Base-by-base conservation (phyloP, 2,329 filamentous ascomycete species). In the Thyridium curvatum region DNA sequence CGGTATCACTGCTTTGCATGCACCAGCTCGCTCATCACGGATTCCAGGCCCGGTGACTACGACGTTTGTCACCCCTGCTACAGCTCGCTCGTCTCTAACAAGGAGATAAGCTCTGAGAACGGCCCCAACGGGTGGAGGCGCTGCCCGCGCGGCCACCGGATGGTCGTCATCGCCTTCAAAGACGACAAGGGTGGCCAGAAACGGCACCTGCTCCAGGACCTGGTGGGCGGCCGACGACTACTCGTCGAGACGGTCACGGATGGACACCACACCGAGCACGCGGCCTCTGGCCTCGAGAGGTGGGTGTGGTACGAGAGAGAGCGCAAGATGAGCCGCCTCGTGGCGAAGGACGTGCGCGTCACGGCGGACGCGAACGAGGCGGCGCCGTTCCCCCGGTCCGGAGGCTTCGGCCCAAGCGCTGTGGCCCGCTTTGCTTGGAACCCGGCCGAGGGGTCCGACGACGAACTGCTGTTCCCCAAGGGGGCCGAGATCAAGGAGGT, bases 11-110 rank as follows among this genome's bases (percentile, higher is more conserved):
- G 91, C 61, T 82, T 79, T 35, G 66, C 72, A 37, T 94, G 89
- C 59, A 79, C 77, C 37, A 74, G 72, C 50, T 62, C 68, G 4
- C 58, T 71, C 3, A 45, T 53, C 16, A 51, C 65, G 1, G 68
- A 74, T 21, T 64, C 68, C 4, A 53, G 64, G 17, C 61, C 64
- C 0, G 89, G 89, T n/a, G 85, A 94, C 57, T 94, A 93, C 58
- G 87, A 96, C 50, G 77, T 95, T 35, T 96, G 90, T 62, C 71
- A 71, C 14, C 67, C 72, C 4, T 96, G 90, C 67, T 96, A 96
- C 59, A 74, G 73, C 34, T 12, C 16, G 18, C 70, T 90, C 8
- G 74, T 85, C 2, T 62, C 69, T 2, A 72, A 72, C 0, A 73
- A 76, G 8, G 78, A 77, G 34, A 81, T 96, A 45, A 80, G 77